These are phyloP conservation scores for Rosa persica DNA, from an alignment of 306 rosid species.

Conservation along the genomic window DNA sequence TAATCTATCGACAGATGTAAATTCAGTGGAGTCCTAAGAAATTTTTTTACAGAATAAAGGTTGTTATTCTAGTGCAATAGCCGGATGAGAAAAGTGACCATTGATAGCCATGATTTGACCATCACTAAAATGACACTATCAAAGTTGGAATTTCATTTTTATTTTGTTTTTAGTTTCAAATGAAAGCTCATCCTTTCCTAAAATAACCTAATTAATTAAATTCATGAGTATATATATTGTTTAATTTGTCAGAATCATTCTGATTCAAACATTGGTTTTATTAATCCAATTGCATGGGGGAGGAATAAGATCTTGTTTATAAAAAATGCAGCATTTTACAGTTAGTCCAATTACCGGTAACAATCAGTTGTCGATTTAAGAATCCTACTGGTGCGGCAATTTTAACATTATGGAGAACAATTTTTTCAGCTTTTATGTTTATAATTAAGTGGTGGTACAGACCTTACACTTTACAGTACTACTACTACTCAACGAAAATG, in stretches of 20 bases:
- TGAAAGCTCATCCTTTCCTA: neutral
- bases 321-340: constrained; percentile 21
- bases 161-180: neutral
- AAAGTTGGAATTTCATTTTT: neutral
- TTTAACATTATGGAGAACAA: constrained; percentile 10
- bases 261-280: constrained; percentile 19
- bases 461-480: constrained; percentile 10
- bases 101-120: constrained; percentile 13
- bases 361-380: constrained; percentile 32
- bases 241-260: neutral
- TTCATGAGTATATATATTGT: neutral
- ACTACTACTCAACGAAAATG: neutral
- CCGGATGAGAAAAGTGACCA: constrained; percentile 11
- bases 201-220: neutral
- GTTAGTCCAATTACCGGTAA: constrained; percentile 20
- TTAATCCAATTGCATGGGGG: constrained; percentile 23
- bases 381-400: constrained; percentile 30
- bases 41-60: constrained; percentile 14
- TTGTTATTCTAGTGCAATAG: constrained; percentile 5
- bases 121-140: constrained; percentile 20
- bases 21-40: constrained; percentile 20
- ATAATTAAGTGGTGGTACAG: constrained; percentile 3
- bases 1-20: neutral
- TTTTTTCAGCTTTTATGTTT: neutral
- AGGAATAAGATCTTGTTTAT: constrained; percentile 18